Evolutionary conservation across 2,329 filamentous ascomycete genomes (phyloP), one percentile per base, ranked within the genome.

Genomic region (Cladophialophora psammophila): DNA sequence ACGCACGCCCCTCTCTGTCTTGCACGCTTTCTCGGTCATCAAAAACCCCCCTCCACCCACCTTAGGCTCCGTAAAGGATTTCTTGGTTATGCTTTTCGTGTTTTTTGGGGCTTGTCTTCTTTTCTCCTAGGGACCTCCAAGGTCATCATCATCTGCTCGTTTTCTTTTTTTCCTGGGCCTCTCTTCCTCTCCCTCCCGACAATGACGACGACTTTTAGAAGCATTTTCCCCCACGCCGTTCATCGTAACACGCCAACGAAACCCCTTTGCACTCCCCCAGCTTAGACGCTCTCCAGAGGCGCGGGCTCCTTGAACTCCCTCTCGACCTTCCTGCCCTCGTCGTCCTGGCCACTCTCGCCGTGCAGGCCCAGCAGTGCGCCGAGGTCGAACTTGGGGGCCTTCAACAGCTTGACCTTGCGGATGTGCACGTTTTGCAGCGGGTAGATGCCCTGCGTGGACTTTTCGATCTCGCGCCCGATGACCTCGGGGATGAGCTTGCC

Each of bases 391-490:
- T 99, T 99, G 80, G 95, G 95, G 75, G 90, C 84, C 91, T 99
- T 99, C 77, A 99, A 88, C 77, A 99, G 92, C 91, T 99, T 99
- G 80, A 99, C 94, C 90, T 99, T 99, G 85, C 95, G 94, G 85
- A 99, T 97, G 88, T 99, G 95, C 79, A 98, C 95, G 85, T 98
- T 97, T 88, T 98, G 95, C 80, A 99, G 91, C 76, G 95, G 95
- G 87, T 99, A 99, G 86, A 99, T 99, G 84, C 95, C 94, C 87
- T 97, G 94, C 75, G 94, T 97, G 73, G 94, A 90, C 90, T 99
- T 99, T 90, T 99, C 95, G 76, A 99, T 99, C 88, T 98, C 95
- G 80, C 95, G 94, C 77, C 95, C 95, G 82, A 99, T 98, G 76
- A 98, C 95, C 87, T 99, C 95, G 74, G 95, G 95, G 80, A 99